Evolutionary conservation across 352 stramenopile genomes (phyloP).

Genomic region (Elongisporangium prolatum): DNA sequence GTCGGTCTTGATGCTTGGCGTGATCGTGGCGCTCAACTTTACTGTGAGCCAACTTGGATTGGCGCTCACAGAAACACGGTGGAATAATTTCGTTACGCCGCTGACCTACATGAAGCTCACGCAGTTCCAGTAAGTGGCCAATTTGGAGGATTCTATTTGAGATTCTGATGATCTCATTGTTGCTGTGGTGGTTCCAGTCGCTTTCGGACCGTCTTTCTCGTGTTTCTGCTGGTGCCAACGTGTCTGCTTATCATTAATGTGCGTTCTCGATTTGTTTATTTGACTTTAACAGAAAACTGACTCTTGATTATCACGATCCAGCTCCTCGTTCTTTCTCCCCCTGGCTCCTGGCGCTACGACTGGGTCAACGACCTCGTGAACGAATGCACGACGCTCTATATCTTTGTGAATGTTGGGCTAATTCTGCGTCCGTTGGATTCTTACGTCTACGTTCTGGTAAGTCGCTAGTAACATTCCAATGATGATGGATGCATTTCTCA

Average conservation of each 20-base stretch:
- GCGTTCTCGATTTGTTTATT: constrained; percentile 13
- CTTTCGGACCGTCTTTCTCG: constrained; percentile 53
- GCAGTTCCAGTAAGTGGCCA: constrained; percentile 45
- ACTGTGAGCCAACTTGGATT: constrained; percentile 50
- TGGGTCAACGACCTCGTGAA: constrained; percentile 53
- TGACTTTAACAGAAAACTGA: too few species aligned
- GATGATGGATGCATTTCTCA: too few species aligned
- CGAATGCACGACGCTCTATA: constrained; percentile 37
- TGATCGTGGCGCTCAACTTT: constrained; percentile 68
- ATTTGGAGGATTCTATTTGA: not conserved
- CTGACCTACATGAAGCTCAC: constrained; percentile 69
- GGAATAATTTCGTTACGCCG: constrained; percentile 52
- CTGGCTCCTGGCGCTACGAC: constrained; percentile 49
- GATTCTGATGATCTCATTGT: not conserved
- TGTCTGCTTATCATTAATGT: constrained; percentile 52
- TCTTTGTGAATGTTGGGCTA: constrained; percentile 34
- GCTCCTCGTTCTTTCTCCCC: constrained; percentile 50
- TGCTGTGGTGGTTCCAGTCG: constrained; percentile 18
- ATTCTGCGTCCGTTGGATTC: constrained; percentile 43
- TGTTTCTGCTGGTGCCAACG: constrained; percentile 54
- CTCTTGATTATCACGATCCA: too few species aligned
- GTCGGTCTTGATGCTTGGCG: constrained; percentile 56
- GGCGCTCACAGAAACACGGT: constrained; percentile 40
- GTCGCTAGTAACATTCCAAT: not conserved
- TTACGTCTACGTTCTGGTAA: constrained; percentile 44